Conservation (phyloP, 2,329 filamentous ascomycete genomes). For the Boeremia exigua region DNA sequence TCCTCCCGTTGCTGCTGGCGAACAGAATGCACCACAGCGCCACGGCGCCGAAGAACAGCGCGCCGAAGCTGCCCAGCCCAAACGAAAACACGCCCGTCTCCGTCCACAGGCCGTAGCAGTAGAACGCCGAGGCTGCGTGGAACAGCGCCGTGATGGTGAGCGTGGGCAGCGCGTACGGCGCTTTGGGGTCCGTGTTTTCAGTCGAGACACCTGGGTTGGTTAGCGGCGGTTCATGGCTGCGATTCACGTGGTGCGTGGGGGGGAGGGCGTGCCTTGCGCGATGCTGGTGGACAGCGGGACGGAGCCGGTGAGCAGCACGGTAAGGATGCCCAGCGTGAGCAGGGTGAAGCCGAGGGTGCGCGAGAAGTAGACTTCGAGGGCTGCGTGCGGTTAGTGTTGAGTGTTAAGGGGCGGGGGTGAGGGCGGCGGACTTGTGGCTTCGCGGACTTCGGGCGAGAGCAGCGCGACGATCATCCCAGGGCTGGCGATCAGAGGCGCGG, state of each 20-base stretch:
- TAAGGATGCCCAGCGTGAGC: conserved; percentile 67
- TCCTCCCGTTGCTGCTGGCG: conserved; percentile 61
- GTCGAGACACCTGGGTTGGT: conserved; percentile 40
- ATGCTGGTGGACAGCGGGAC: conserved; percentile 67
- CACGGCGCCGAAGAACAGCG: conserved; percentile 63
- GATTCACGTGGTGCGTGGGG: not conserved
- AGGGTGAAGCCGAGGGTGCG: conserved; percentile 73
- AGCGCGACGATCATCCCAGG: conserved; percentile 68
- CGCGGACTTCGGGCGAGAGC: conserved; percentile 63
- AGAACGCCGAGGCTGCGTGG: conserved; percentile 64
- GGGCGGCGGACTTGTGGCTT: conserved; percentile 57
- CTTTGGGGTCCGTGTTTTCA: conserved; percentile 45
- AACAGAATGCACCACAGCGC: conserved; percentile 71
- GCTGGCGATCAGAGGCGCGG: conserved; percentile 62
- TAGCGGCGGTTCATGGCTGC: not conserved
- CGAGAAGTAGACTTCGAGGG: conserved; percentile 74
- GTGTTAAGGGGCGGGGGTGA: too few relatives aligned
- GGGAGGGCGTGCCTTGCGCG: conserved; percentile 31
- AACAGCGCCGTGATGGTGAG: conserved; percentile 70
- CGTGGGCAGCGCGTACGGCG: conserved; percentile 64
- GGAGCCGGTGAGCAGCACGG: conserved; percentile 72
- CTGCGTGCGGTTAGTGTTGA: conserved; percentile 42
- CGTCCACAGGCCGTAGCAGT: conserved; percentile 71
- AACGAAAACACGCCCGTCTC: conserved; percentile 63
- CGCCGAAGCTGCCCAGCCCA: conserved; percentile 65